Base-by-base conservation (phyloP, 2,329 filamentous ascomycete genomes). In the Clarireedia sp. region DNA sequence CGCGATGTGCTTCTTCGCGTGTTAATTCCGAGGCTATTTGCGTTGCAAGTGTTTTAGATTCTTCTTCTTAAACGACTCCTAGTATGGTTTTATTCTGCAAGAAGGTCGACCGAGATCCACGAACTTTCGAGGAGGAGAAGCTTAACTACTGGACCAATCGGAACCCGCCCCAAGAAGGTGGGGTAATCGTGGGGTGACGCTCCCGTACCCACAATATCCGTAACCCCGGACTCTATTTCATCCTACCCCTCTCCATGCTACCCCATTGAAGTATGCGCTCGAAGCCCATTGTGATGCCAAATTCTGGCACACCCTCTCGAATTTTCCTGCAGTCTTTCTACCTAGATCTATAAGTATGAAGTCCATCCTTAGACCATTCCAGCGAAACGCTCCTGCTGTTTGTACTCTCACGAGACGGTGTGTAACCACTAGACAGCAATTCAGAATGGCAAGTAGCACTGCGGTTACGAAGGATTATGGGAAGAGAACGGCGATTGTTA, bases 401-500 rank as follows among this genome's bases (percentile, higher is more conserved):
- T 50, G 24, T 21, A 19, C 17, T 10, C n/a, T 50, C 24, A 38
- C 37, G 4, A 41, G 36, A 54, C 14, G 21, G 14, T 26, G 14
- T 26, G 4, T 43, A 2, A 14, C 14, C 19, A 21, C 24, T 17
- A 29, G 40, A 10, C 5, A 53, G 37, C 29, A 21, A 1, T 9
- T 36, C 10, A 49, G 26, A 50, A 54, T 44, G 52, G 52, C 45
- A 21, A 54, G 45, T 21, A 60, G 56, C 38, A 66, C 62, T 7
- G 64, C 64, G 19, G 63, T 64, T 2, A 66, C 63, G 7, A 65
- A 55, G 48, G 63, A 66, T 26, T 63, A 67, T 48, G 63, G 63
- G 3, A 67, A 66, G 41, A 60, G 69, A 56, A 69, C 67, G 21
- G 71, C 63, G 1, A 73, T 73, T 51, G 67, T 73, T 2, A 73